Conservation (phyloP, 495 filamentous ascomycete genomes). For the Baudoinia panamericana region DNA sequence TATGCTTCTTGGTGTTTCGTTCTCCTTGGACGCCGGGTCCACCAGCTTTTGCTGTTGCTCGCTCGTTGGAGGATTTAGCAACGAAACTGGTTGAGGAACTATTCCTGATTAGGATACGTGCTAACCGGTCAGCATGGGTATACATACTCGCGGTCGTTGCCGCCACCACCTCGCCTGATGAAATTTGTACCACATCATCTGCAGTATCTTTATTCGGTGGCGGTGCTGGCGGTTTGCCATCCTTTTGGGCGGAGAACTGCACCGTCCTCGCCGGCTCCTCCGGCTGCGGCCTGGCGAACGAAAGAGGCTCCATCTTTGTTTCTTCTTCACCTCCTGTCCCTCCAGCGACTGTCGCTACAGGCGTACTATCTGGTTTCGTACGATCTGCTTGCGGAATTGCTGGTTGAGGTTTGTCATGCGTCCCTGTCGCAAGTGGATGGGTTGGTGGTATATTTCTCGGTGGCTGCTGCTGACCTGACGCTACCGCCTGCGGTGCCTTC, state of each 20-base stretch:
- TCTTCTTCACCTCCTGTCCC: not conserved
- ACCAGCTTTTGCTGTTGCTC: not conserved
- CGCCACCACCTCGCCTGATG: slow-evolving; percentile 2
- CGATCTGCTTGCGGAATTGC: not conserved
- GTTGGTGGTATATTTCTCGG: slow-evolving; percentile 10
- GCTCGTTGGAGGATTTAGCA: not conserved
- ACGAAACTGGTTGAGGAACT: not conserved
- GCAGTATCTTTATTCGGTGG: slow-evolving; percentile 8
- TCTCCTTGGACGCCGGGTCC: not conserved
- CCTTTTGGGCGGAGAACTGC: not conserved
- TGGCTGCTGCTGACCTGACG: not conserved
- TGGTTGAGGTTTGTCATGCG: slow-evolving; percentile 4
- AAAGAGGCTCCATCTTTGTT: not conserved
- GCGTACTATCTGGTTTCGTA: not conserved
- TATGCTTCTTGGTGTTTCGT: not conserved
- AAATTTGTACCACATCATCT: slow-evolving; percentile 2
- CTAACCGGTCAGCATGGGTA: not conserved
- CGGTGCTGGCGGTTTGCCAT: slow-evolving; percentile 1
- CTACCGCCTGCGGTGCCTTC: not conserved
- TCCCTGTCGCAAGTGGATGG: slow-evolving; percentile 6
- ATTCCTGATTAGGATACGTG: not conserved
- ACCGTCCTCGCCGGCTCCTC: not conserved
- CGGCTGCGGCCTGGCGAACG: not conserved
- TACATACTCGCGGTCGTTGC: slow-evolving; percentile 6
- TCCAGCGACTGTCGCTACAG: not conserved